phyloP scores from a whole-genome alignment of 345 rosid species.

The Mercurialis annua region DNA sequence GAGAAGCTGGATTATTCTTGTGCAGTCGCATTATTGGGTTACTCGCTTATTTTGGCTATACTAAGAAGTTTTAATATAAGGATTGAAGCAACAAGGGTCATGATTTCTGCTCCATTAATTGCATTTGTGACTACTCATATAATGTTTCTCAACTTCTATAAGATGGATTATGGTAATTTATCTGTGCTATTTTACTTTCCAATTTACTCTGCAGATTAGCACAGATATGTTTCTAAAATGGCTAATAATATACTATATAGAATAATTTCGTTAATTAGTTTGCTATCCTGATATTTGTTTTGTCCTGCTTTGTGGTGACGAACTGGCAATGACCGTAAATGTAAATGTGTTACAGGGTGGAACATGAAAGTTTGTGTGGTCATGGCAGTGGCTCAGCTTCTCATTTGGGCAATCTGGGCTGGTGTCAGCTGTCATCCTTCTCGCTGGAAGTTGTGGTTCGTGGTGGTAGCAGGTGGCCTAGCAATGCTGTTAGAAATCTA shows the following conservation, averaged over 20 bases:
- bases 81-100: conserved; percentile 75
- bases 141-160: conserved; percentile 66
- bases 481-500: conserved; percentile 57
- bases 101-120: conserved; percentile 75
- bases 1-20: conserved; percentile 84
- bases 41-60: conserved; percentile 57
- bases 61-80: conserved; percentile 60
- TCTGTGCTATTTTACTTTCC: not conserved
- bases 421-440: conserved; percentile 67
- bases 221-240: not conserved
- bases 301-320: not conserved
- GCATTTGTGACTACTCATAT: conserved; percentile 85
- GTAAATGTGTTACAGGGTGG: conserved; percentile 20
- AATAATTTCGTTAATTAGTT: no score
- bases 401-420: conserved; percentile 86
- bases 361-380: conserved; percentile 65
- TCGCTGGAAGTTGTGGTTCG: conserved; percentile 74
- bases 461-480: conserved; percentile 44
- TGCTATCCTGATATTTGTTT: not conserved
- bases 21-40: conserved; percentile 70
- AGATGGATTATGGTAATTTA: conserved; percentile 68
- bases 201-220: not conserved
- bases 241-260: not conserved
- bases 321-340: not conserved
- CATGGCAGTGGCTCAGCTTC: conserved; percentile 67